Evolutionary conservation across 768 basidiomycete species (phyloP).

Genomic region (Lentinula aciculospora): DNA sequence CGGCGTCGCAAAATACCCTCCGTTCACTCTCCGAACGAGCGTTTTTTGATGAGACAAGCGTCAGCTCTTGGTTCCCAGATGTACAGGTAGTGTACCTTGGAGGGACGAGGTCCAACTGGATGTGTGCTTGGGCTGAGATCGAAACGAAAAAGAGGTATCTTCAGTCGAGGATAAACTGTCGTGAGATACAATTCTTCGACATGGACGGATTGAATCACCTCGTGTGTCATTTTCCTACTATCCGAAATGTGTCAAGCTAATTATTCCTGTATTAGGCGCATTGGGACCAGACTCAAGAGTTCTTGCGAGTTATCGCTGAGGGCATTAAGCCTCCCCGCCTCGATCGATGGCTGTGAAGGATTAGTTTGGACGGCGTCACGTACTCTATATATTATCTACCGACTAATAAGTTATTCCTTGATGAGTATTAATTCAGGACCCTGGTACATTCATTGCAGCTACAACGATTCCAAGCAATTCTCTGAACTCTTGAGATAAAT

Average conservation of each 20-base stretch:
- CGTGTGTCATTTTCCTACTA: background rate
- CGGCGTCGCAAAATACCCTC: background rate
- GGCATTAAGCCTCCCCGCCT: background rate
- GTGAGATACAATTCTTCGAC: background rate
- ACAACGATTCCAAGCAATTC: no score
- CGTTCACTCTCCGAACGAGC: background rate
- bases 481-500: no score
- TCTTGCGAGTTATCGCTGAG: background rate
- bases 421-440: no score
- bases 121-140: slow-evolving; percentile 5
- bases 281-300: background rate
- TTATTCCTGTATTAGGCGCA: background rate
- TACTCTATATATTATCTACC: no score
- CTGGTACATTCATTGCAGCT: no score
- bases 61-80: slow-evolving; percentile 5
- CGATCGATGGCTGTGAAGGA: no score
- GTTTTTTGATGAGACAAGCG: slow-evolving; percentile 7
- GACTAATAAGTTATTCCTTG: no score
- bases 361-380: no score
- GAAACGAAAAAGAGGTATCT: slow-evolving; percentile 10
- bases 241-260: background rate
- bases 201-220: slow-evolving; percentile 1
- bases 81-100: slow-evolving; percentile 1
- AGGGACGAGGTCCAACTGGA: slow-evolving; percentile 6
- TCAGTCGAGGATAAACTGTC: background rate